Percentiles rank a stretch among this genome's conserved stretches.
These are phyloP conservation scores for Amborella trichopoda DNA, from an alignment of 164 flowering plant species.

Conservation along the genomic window DNA sequence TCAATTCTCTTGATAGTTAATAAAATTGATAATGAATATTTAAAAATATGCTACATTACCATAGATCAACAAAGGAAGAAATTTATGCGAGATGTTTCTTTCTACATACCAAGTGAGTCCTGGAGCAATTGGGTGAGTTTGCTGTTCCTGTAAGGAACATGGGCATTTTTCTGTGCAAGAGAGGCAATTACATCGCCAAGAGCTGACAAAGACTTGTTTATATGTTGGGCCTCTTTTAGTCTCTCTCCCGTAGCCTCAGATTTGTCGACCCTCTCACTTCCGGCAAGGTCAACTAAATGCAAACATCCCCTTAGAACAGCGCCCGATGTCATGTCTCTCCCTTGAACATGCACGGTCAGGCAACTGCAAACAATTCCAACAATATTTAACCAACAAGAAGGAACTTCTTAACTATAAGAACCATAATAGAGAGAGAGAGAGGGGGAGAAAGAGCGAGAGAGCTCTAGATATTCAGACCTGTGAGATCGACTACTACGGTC, in stretches of 20 bases:
- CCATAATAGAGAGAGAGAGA: not conserved
- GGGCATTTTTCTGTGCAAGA: slow-evolving; percentile 51
- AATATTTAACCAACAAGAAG: too few relatives aligned
- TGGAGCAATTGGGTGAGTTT: slow-evolving; percentile 79
- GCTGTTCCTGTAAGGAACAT: slow-evolving; percentile 76
- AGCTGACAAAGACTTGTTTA: slow-evolving; percentile 75
- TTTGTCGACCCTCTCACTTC: slow-evolving; percentile 77
- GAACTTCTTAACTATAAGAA: not conserved
- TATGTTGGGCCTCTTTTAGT: slow-evolving; percentile 69
- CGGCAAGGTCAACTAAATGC: slow-evolving; percentile 87
- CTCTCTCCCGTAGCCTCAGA: slow-evolving; percentile 71
- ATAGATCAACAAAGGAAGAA: too few relatives aligned
- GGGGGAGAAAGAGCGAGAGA: slow-evolving; percentile 26
- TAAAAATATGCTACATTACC: too few relatives aligned
- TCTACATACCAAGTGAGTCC: slow-evolving; percentile 62
- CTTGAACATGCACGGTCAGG: slow-evolving; percentile 78
- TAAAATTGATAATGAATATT: too few relatives aligned
- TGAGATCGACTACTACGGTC: slow-evolving; percentile 99
- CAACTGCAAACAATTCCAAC: slow-evolving; percentile 34
- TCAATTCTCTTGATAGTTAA: too few relatives aligned
- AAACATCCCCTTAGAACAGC: slow-evolving; percentile 47
- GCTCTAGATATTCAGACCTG: slow-evolving; percentile 93
- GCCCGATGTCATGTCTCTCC: slow-evolving; percentile 57
- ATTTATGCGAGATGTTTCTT: not conserved
- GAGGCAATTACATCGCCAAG: slow-evolving; percentile 77